Base-by-base conservation (phyloP, 352 stramenopile species). In the Globisporangium iwayamae region DNA sequence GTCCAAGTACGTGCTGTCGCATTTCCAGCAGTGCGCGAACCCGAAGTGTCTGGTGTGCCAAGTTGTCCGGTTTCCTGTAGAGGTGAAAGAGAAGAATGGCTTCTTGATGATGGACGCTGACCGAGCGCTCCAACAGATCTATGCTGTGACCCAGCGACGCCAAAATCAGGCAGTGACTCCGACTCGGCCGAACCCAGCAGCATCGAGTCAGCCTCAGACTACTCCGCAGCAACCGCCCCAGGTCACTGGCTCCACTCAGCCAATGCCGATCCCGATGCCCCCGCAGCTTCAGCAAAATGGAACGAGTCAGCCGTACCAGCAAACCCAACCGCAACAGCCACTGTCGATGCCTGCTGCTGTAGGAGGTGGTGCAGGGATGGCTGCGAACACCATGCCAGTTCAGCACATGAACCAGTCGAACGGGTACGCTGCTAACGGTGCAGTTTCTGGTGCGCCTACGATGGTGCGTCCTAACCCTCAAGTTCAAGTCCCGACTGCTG, bases 1-100 rank as follows among this genome's bases (percentile, higher is more conserved):
- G 55, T 99, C 96, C n/a, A 96, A 98, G 62, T 98, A 99, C 71
- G 96, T 99, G 62, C 78, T 99, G 22, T 99, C 94, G 61, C 98
- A 99, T 74, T 99, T 99, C 66, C 97, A 99, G 76, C 92, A 98
- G 48, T 99, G 98, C 70, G 97, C 97, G 53, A 98, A 99, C 67
- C 70, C 89, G n/a, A 91, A 97, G 58, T 99, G 97, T 79, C 84
- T 97, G 7, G 97, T 99, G 3, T 99, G 98, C 71, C 93, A 97
- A 36, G 93, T 98, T 18, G 95, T 99, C 20, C 82, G 96, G n/a
- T 98, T 98, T 71, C 96, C 97, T 3, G 98, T 99, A 36, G 94
- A 99, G 78, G 86, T 93, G 55, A 96, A 96, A 62, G 89, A 97
- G 70, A 94, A 93, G 65, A 91, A 89, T 66, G 89, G 87, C 3